Evolutionary conservation across 495 filamentous ascomycete species (phyloP).

Genomic region (Choiromyces venosus): DNA sequence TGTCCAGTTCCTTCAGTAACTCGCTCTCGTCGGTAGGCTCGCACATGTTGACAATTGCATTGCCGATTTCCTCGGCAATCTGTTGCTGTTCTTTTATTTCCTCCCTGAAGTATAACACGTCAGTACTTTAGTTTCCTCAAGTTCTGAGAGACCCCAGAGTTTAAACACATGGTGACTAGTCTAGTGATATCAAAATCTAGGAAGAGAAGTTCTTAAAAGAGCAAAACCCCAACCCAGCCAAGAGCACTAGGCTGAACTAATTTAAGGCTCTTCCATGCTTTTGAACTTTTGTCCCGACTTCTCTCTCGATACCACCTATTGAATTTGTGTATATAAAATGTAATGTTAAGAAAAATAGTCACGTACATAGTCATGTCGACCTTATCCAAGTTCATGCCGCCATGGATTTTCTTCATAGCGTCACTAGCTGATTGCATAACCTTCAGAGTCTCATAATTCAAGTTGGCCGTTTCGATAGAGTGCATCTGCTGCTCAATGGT

Average conservation of each 20-base stretch:
- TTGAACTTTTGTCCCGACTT: not conserved
- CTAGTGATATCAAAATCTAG: not conserved
- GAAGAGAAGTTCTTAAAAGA: not conserved
- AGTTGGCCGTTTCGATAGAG: conserved; percentile 94
- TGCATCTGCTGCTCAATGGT: conserved; percentile 95
- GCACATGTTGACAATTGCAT: conserved; percentile 68
- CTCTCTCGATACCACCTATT: not conserved
- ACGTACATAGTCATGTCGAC: conserved; percentile 94
- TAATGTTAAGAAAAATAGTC: not conserved
- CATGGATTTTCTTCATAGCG: conserved; percentile 90
- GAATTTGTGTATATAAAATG: not conserved
- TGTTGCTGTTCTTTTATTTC: conserved; percentile 86
- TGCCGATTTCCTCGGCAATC: conserved; percentile 84
- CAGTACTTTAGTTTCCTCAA: conserved; percentile 10
- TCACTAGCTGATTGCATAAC: conserved; percentile 86
- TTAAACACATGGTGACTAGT: too few relatives aligned
- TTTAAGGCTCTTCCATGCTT: not conserved
- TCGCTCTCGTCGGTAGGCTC: conserved; percentile 80
- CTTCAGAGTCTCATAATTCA: conserved; percentile 91
- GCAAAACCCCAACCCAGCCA: not conserved
- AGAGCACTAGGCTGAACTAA: not conserved
- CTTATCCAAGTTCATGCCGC: conserved; percentile 80
- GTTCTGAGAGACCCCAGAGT: not conserved
- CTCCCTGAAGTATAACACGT: conserved; percentile 57
- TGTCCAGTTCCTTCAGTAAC: conserved; percentile 69